Base-by-base conservation (phyloP, 495 filamentous ascomycete genomes). In the Podospora australis region DNA sequence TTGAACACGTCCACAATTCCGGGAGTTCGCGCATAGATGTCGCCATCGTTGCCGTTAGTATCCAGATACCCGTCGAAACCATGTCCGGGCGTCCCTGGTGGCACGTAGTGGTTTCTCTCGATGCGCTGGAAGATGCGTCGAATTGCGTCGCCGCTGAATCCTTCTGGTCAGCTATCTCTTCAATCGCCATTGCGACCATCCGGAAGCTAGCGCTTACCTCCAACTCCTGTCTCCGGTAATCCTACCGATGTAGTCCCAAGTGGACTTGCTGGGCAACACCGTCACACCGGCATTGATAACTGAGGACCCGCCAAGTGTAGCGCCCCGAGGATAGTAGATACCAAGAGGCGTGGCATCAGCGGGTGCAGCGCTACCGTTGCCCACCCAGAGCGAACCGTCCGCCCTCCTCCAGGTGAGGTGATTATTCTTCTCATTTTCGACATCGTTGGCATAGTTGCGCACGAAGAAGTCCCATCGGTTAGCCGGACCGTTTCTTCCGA, bases 1-100 rank as follows among this genome's bases (percentile, higher is more conserved):
- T 57, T 57, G 17, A 79, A 60, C 3, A 80, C 57, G 0, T 63
- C 11, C 13, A 49, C 17, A 9, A 64, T 29, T 51, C 65, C n/a
- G 71, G 41, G 42, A 69, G 63, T 35, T 63, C 52, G 13, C 67
- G 44, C 4, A 60, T 61, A 73, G 1, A 66, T 70, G 23, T 67
- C 65, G 11, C 68, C 59, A 41, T 68, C 60, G 23, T 52, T 58
- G 30, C 29, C 38, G 29, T 59, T 63, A 19, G 54, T 67, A 29
- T 67, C 56, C 14, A 83, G 58, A 70, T 72, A 85, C 8, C 81
- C 80, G 39, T 72, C 56, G 50, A 73, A 77, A 11, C 80, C 81
- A 54, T 83, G 80, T 22, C 58, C 64, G 0, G 64, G 58, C 1
- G 68, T 67, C 6, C 59, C 61, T 10, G 70, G 65, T 3, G 68